A percentile compares a stretch with the other conserved stretches of the same genome.
These are phyloP conservation scores for Suhomyces sp. DNA, from an alignment of 805 yeast species.

Conservation along the genomic window DNA sequence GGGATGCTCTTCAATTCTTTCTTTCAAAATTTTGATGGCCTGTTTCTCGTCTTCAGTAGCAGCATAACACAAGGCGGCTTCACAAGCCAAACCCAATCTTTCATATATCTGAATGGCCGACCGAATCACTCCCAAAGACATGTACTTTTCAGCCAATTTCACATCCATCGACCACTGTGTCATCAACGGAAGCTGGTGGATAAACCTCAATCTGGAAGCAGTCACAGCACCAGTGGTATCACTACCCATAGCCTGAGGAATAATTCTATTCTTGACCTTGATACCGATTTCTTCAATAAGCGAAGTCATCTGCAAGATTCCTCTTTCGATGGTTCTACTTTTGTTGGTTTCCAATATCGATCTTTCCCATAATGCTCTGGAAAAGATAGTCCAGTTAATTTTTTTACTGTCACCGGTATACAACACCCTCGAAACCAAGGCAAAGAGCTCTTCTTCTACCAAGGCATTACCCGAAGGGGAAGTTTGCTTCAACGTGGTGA, in stretches of 20 bases:
- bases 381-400: constrained; percentile 73
- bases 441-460: constrained; percentile 78
- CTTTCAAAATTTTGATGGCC: constrained; percentile 59
- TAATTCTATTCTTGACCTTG: constrained; percentile 52
- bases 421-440: constrained; percentile 70
- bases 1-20: constrained; percentile 55
- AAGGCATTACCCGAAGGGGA: constrained; percentile 70
- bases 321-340: constrained; percentile 89
- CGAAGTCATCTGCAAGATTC: constrained; percentile 88
- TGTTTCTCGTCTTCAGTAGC: constrained; percentile 70
- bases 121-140: constrained; percentile 78
- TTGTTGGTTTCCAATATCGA: constrained; percentile 76
- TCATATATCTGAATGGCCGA: constrained; percentile 90
- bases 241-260: constrained; percentile 43
- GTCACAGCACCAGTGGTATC: constrained; percentile 33
- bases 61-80: constrained; percentile 88
- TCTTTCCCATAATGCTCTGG: constrained; percentile 86
- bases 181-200: constrained; percentile 71
- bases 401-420: constrained; percentile 40
- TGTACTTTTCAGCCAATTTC: constrained; percentile 77
- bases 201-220: constrained; percentile 58
- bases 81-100: constrained; percentile 70
- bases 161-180: constrained; percentile 87
- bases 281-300: constrained; percentile 84
- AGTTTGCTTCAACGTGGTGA: constrained; percentile 60